Conservation (phyloP, 345 rosid species). For the Populus pruinosa region DNA sequence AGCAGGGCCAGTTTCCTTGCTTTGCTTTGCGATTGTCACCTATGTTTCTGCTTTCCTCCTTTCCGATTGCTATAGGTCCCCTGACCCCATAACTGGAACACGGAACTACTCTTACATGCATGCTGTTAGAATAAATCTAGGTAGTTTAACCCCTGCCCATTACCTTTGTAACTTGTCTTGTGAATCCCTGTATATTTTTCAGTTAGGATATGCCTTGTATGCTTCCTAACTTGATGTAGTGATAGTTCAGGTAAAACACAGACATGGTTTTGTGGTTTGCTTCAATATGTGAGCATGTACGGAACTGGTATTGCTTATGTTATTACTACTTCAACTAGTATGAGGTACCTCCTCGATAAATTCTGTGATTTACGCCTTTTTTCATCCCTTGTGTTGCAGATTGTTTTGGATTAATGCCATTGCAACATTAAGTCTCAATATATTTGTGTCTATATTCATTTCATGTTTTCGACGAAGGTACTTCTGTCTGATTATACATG, state of each 20-base stretch:
- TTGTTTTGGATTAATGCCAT: background rate
- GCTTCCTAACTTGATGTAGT: slow-evolving; percentile 17
- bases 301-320: slow-evolving; percentile 45
- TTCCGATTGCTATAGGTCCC: slow-evolving; percentile 52
- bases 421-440: background rate
- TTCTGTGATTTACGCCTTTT: background rate
- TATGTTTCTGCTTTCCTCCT: slow-evolving; percentile 47
- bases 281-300: slow-evolving; percentile 46
- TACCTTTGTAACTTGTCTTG: background rate
- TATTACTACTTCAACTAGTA: slow-evolving; percentile 47
- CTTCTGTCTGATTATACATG: background rate
- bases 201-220: background rate
- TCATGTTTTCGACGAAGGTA: background rate
- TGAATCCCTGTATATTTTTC: background rate
- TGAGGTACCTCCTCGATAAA: slow-evolving; percentile 35
- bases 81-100: slow-evolving; percentile 40
- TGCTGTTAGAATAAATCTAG: slow-evolving; percentile 45
- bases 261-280: slow-evolving; percentile 55
- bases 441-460: background rate
- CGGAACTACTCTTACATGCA: slow-evolving; percentile 41
- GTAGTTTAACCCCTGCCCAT: slow-evolving; percentile 15
- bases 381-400: background rate
- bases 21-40: slow-evolving; percentile 51
- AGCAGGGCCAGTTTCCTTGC: slow-evolving; percentile 47
- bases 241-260: slow-evolving; percentile 44